phyloP scores from a whole-genome alignment of 805 yeast species.

The Huiozyma naganishii region DNA sequence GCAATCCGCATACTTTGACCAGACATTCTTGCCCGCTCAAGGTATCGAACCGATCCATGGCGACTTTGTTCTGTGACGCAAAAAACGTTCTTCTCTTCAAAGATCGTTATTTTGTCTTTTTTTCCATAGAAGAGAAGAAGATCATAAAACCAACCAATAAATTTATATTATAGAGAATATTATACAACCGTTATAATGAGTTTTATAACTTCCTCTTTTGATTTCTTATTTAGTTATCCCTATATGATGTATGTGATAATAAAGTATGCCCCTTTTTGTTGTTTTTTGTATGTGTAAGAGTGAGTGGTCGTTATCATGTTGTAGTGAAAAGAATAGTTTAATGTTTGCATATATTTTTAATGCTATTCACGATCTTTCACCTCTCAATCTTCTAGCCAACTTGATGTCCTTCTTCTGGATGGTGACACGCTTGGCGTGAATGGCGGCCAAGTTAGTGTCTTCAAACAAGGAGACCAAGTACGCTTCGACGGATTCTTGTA shows the following conservation, averaged over 20 bases:
- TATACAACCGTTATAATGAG: too few species aligned
- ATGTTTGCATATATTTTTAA: neutral
- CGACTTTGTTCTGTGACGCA: neutral
- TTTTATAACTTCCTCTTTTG: neutral
- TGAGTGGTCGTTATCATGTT: too few species aligned
- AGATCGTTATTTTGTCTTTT: neutral
- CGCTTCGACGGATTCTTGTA: constrained; percentile 98
- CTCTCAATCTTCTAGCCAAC: constrained; percentile 95
- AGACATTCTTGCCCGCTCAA: constrained; percentile 16
- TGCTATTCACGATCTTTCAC: constrained; percentile 65
- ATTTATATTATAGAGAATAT: neutral
- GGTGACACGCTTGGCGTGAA: constrained; percentile 98
- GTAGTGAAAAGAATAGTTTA: too few species aligned
- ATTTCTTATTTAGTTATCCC: neutral
- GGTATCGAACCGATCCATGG: constrained; percentile 1
- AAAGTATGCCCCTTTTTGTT: too few species aligned
- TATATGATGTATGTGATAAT: neutral
- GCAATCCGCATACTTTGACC: constrained; percentile 83
- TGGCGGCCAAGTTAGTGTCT: constrained; percentile 97
- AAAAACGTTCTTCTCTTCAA: neutral
- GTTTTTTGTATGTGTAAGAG: too few species aligned
- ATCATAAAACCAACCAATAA: neutral
- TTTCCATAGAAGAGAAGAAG: neutral
- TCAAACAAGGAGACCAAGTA: constrained; percentile 92
- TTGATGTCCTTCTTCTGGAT: constrained; percentile 97